Evolutionary conservation across 176 grass and related monocot genomes (phyloP).

Genomic region (Avena eriantha): DNA sequence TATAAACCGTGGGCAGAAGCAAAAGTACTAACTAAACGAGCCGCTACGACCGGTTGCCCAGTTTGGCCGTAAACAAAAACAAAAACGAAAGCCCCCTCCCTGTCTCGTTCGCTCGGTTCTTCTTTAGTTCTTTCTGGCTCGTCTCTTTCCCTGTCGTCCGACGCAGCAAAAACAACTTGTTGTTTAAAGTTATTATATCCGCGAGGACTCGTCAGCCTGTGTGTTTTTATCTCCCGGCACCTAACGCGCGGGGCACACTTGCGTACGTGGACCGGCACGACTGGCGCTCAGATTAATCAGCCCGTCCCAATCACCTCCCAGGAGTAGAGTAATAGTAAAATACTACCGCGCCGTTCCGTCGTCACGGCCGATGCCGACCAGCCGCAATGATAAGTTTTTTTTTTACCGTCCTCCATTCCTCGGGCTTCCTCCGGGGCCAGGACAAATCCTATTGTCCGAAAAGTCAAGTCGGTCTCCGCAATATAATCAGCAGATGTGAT

Average conservation of each 20-base stretch:
- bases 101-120: background rate
- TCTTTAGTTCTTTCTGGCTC: too few species aligned
- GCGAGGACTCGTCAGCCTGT: slow-evolving; percentile 28
- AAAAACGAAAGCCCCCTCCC: background rate
- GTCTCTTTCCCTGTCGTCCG: slow-evolving; percentile 19
- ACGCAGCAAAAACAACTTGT: background rate
- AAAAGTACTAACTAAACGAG: background rate
- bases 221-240: background rate
- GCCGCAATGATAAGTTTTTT: background rate
- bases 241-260: background rate
- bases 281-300: slow-evolving; percentile 12
- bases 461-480: slow-evolving; percentile 31
- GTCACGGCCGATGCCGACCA: slow-evolving; percentile 36
- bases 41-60: background rate
- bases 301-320: background rate
- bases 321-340: background rate
- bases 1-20: slow-evolving; percentile 6
- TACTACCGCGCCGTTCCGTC: background rate
- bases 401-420: background rate
- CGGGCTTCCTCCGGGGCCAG: background rate
- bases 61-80: background rate
- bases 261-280: slow-evolving; percentile 36
- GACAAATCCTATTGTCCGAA: background rate
- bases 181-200: background rate
- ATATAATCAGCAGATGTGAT: background rate